Evolutionary conservation across 2,329 filamentous ascomycete genomes (phyloP).

Genomic region (Cytospora mali): DNA sequence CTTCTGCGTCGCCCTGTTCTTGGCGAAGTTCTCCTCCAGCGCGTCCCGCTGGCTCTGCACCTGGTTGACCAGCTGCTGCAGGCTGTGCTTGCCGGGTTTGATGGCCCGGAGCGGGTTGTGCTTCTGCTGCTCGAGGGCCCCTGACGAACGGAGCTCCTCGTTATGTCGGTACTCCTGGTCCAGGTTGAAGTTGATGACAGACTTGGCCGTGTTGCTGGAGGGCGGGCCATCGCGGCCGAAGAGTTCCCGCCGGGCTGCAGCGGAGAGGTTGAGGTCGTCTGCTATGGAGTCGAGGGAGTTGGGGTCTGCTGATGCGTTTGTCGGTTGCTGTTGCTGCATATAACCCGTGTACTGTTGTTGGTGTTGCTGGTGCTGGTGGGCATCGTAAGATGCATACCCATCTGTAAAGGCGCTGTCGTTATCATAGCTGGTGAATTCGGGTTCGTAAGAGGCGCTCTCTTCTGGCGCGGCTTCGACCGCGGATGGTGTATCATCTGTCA

Average conservation of each 20-base stretch:
- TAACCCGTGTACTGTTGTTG: slow-evolving; percentile 12
- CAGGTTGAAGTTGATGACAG: slow-evolving; percentile 84
- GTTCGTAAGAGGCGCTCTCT: slow-evolving; percentile 41
- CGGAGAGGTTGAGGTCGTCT: slow-evolving; percentile 76
- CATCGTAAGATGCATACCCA: slow-evolving; percentile 38
- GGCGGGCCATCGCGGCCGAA: slow-evolving; percentile 68
- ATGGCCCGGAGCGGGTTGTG: slow-evolving; percentile 84
- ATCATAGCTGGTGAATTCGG: slow-evolving; percentile 32
- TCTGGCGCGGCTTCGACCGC: slow-evolving; percentile 31
- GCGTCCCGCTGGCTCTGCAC: slow-evolving; percentile 83
- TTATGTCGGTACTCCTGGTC: slow-evolving; percentile 86
- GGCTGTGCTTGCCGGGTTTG: slow-evolving; percentile 84
- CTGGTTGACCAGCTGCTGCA: slow-evolving; percentile 84
- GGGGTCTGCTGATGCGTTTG: slow-evolving; percentile 5
- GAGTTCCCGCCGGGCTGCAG: slow-evolving; percentile 76
- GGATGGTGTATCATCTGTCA: slow-evolving; percentile 48
- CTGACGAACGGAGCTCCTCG: slow-evolving; percentile 70
- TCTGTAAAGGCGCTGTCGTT: slow-evolving; percentile 39
- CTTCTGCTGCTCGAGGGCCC: slow-evolving; percentile 69
- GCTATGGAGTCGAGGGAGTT: slow-evolving; percentile 72
- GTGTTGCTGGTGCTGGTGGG: slow-evolving; percentile 23
- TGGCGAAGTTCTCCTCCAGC: slow-evolving; percentile 87
- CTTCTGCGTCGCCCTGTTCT: slow-evolving; percentile 75
- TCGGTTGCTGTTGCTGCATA: slow-evolving; percentile 22
- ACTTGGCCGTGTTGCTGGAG: slow-evolving; percentile 53